Percentiles rank a stretch among this genome's conserved stretches.
Evolutionary conservation across 140 eudicot species (phyloP).

Genomic region (Anethum foeniculum): DNA sequence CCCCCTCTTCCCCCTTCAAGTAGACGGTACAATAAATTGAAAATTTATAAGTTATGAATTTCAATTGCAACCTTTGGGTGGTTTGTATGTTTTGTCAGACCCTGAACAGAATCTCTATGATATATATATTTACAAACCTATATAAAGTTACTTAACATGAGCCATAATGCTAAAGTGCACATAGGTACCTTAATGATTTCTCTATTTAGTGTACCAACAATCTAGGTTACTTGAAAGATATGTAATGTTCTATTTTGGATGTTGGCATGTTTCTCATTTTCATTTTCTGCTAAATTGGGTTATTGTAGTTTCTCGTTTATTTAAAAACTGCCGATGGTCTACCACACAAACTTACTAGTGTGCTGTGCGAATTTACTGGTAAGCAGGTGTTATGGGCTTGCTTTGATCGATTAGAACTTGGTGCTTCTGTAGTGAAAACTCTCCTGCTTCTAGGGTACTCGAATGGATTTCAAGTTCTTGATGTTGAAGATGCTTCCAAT

Average conservation of each 20-base stretch:
- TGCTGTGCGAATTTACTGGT: background rate
- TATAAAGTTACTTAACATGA: background rate
- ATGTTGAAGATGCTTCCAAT: conserved; percentile 79
- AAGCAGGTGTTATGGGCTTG: conserved; percentile 91
- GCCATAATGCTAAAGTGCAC: background rate
- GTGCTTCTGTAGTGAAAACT: conserved; percentile 44
- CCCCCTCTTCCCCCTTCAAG: background rate
- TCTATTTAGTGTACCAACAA: background rate
- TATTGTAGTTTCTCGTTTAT: background rate
- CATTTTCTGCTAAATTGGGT: background rate
- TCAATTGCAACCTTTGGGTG: background rate
- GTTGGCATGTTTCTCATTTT: background rate
- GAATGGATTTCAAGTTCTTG: conserved; percentile 96
- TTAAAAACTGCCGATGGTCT: background rate
- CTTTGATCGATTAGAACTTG: conserved; percentile 75
- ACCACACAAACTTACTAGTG: background rate
- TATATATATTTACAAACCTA: background rate
- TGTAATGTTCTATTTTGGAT: background rate
- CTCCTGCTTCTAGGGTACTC: conserved; percentile 87
- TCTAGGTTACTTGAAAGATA: background rate
- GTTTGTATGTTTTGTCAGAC: background rate
- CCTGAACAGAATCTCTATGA: background rate
- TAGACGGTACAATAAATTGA: background rate
- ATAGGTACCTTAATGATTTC: background rate
- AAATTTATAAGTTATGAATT: too few relatives aligned